These are phyloP conservation scores for Suillus placidus DNA, from an alignment of 768 basidiomycete genomes.

Conservation along the genomic window DNA sequence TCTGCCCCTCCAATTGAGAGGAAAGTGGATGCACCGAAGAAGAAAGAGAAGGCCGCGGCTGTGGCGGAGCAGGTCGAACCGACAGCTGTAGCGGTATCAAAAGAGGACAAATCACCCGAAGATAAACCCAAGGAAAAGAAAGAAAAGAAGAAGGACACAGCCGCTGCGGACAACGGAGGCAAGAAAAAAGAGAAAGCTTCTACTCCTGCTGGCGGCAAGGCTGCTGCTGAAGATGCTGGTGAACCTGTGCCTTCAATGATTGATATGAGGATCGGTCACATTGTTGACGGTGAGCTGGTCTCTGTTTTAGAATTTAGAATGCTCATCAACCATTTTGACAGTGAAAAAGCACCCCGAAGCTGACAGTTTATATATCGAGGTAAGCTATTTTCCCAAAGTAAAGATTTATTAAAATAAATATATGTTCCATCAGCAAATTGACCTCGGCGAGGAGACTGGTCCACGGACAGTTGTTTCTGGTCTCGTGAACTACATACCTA, in stretches of 20 bases:
- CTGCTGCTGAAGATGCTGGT: conserved; percentile 61
- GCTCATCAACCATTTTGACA: conserved; percentile 32
- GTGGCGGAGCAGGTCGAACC: conserved; percentile 34
- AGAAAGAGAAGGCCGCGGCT: conserved; percentile 65
- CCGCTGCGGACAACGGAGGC: conserved; percentile 33
- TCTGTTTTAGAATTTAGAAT: not conserved
- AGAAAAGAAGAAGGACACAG: conserved; percentile 52
- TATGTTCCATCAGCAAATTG: conserved; percentile 73
- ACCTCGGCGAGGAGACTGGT: conserved; percentile 92
- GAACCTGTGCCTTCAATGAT: conserved; percentile 95
- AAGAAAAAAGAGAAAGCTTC: conserved; percentile 47
- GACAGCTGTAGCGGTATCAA: conserved; percentile 37
- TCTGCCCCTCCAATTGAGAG: conserved; percentile 76
- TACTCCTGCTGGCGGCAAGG: conserved; percentile 31
- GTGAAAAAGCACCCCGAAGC: conserved; percentile 98
- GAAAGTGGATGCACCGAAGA: conserved; percentile 72
- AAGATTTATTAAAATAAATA: conserved; percentile 6
- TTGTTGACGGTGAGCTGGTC: conserved; percentile 74
- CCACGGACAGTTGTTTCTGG: conserved; percentile 97
- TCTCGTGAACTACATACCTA: conserved; percentile 93
- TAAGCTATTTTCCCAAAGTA: conserved; percentile 29
- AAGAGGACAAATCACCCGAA: conserved; percentile 32
- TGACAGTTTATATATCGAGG: conserved; percentile 96
- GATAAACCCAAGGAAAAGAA: conserved; percentile 51
- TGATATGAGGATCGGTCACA: conserved; percentile 91